Evolutionary conservation across 768 basidiomycete species (phyloP), one percentile per base, ranked within the genome.

Genomic region (Boletus subcaerulescens): DNA sequence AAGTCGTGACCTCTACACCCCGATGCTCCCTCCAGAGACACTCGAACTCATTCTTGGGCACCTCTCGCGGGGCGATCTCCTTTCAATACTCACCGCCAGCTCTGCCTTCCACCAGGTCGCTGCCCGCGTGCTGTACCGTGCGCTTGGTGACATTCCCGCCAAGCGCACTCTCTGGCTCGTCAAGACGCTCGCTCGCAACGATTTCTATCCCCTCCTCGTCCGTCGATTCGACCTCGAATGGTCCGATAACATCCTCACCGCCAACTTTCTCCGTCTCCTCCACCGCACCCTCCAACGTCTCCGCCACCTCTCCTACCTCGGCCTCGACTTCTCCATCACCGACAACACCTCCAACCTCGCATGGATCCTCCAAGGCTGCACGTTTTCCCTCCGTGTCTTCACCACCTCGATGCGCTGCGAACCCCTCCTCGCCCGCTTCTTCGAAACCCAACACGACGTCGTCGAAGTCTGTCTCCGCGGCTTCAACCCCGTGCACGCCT

Each of bases 371-470:
- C 61, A 71, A 7, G 70, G 67, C 8, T 75, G 76, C 62, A 55
- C 73, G 11, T 80, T 83, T 59, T 66, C 68, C 6, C 74, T 87
- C 31, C 59, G 64, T n/a, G 61, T 71, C 0, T 76, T 86, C 60
- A 74, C 79, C 11, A 85, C 83, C 0, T 82, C 84, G 17, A 76
- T 84, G 67, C 76, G 77, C n/a, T 84, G 77, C 60, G 77, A 79
- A 39, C 59, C 64, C 4, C 62, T 69, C 4, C 73, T 87, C 14
- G 80, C 80, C 0, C 52, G 60, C 10, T 84, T 86, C 65, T 73
- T 87, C 50, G 79, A 76, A 52, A 68, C 71, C 0, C 85, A 86
- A 66, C 70, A 68, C 6, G 57, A 63, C 26, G 71, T 87, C 56
- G 62, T 64, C 38, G 80, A 86, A 24, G 74, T 87, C 50, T 80